Conservation (phyloP, 2,329 filamentous ascomycete genomes). For the Periconia sp. region DNA sequence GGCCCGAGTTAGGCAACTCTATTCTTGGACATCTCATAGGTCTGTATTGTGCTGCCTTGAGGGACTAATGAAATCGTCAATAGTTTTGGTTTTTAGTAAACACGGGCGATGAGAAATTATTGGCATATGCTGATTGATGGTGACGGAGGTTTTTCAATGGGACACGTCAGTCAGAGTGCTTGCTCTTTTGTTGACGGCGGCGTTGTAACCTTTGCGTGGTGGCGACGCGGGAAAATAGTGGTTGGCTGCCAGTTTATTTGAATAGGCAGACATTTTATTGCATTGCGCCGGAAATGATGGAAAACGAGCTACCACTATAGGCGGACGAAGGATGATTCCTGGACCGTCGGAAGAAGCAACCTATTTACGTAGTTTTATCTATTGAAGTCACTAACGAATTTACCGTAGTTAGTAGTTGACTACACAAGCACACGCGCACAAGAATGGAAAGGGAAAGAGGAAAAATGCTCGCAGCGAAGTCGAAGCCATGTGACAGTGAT, state of each 20-base stretch:
- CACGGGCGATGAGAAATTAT: not conserved
- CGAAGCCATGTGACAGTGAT: constrained; percentile 20
- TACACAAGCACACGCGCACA: not conserved
- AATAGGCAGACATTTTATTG: not conserved
- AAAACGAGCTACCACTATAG: not conserved
- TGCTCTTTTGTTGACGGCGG: not conserved
- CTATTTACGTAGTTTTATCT: not conserved
- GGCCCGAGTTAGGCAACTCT: constrained; percentile 20
- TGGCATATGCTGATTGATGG: constrained; percentile 12
- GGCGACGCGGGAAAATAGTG: constrained; percentile 1
- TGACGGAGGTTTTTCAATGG: constrained; percentile 17
- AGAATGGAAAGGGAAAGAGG: not conserved
- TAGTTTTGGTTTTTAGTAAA: not conserved
- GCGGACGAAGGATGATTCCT: not conserved
- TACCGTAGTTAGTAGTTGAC: not conserved
- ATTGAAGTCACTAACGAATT: not conserved
- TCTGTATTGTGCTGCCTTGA: constrained; percentile 33
- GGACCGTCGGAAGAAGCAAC: not conserved
- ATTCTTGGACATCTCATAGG: constrained; percentile 25
- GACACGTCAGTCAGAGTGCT: constrained; percentile 21
- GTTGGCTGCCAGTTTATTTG: not conserved
- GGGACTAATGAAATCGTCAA: constrained; percentile 11
- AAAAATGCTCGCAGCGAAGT: constrained; percentile 2
- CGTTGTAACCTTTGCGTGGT: not conserved
- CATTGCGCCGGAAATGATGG: not conserved